Evolutionary conservation across 78 protist species (phyloP).

Genomic region (Speleostelium caveatum): DNA sequence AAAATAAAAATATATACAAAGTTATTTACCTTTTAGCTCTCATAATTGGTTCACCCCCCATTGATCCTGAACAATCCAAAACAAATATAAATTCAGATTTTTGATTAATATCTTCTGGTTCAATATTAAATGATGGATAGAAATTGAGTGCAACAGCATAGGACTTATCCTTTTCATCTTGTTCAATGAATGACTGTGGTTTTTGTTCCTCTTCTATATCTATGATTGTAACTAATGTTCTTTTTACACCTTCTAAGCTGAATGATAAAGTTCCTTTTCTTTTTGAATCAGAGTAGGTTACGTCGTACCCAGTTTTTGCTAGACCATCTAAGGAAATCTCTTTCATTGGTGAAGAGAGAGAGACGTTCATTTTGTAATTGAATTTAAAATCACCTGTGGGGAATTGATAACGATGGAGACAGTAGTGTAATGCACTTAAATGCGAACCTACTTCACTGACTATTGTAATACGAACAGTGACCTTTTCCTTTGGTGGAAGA

Average conservation of each 20-base stretch:
- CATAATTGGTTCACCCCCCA: conserved; percentile 27
- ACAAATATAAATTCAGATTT: conserved; percentile 44
- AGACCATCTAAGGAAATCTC: background rate
- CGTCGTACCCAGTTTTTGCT: background rate
- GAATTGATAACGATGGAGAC: conserved; percentile 4
- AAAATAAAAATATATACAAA: background rate
- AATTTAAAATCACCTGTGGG: background rate
- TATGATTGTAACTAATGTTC: background rate
- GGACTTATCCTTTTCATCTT: background rate
- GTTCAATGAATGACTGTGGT: background rate
- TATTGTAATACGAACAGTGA: conserved; percentile 63
- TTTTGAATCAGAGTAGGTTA: background rate
- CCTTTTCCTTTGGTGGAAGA: conserved; percentile 55
- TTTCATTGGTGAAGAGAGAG: conserved; percentile 8
- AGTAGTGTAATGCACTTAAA: background rate
- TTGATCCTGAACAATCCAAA: conserved; percentile 67
- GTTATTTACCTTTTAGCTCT: background rate
- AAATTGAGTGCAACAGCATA: background rate
- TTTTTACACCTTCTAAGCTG: background rate
- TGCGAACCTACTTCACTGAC: conserved; percentile 67
- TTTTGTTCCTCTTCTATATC: background rate
- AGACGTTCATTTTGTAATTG: background rate
- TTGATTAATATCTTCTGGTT: conserved; percentile 6
- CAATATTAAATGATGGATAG: background rate
- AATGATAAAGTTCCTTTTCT: background rate